Evolutionary conservation across 1,139 yeast species (phyloP).

Genomic region (Candida neerlandica): DNA sequence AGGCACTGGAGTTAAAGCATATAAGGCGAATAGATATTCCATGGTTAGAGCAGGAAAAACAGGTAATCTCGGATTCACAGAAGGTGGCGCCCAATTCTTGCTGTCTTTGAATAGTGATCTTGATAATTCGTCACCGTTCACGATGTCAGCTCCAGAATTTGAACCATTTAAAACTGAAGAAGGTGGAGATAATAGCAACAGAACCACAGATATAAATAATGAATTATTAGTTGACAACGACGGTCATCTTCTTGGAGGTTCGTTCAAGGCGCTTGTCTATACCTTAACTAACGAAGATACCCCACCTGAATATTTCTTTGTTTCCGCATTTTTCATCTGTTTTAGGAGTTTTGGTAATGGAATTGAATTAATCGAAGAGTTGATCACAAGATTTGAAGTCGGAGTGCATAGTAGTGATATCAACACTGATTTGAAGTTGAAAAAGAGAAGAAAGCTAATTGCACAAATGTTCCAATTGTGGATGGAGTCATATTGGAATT

Average conservation of each 20-base stretch:
- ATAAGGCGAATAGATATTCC: conserved; percentile 52
- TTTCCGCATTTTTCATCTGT: conserved; percentile 77
- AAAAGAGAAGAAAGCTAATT: conserved; percentile 67
- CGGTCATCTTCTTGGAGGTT: conserved; percentile 71
- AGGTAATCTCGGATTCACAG: conserved; percentile 54
- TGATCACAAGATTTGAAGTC: conserved; percentile 67
- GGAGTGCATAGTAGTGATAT: conserved; percentile 35
- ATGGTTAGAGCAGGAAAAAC: conserved; percentile 61
- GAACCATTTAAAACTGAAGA: conserved; percentile 33
- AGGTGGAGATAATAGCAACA: conserved; percentile 5
- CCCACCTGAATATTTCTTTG: conserved; percentile 70
- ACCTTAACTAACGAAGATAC: conserved; percentile 71
- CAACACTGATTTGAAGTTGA: conserved; percentile 53
- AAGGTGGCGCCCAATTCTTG: conserved; percentile 59
- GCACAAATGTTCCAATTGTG: conserved; percentile 73
- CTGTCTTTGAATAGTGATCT: conserved; percentile 45
- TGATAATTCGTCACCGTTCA: conserved; percentile 38
- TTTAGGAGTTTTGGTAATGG: conserved; percentile 77
- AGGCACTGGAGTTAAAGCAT: conserved; percentile 18
- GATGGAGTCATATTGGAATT: conserved; percentile 89
- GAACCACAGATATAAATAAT: conserved; percentile 21
- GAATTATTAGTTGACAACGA: conserved; percentile 51
- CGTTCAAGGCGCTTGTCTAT: conserved; percentile 73
- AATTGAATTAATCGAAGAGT: conserved; percentile 66
- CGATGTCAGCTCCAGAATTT: conserved; percentile 43